Evolutionary conservation across 805 yeast species (phyloP).

Genomic region (Nakazawaea peltata): DNA sequence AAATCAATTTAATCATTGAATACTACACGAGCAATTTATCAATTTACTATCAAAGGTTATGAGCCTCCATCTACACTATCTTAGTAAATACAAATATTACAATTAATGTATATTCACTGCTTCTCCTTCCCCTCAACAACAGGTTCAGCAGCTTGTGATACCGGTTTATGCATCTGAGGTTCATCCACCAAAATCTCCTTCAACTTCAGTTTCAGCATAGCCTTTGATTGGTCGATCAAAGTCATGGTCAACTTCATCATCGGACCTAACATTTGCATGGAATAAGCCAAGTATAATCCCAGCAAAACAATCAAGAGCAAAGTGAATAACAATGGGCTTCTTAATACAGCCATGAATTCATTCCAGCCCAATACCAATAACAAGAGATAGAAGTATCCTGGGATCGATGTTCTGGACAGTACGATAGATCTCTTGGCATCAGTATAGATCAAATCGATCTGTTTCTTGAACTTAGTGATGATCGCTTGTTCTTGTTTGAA

Average conservation of each 20-base stretch:
- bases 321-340: slow-evolving; percentile 79
- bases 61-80: too few species aligned
- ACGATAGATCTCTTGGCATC: slow-evolving; percentile 87
- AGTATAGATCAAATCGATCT: slow-evolving; percentile 69
- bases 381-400: slow-evolving; percentile 70
- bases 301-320: slow-evolving; percentile 50
- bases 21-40: too few species aligned
- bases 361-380: slow-evolving; percentile 87
- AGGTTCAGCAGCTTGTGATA: too few species aligned
- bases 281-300: slow-evolving; percentile 58
- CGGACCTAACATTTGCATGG: slow-evolving; percentile 70
- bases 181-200: slow-evolving; percentile 54
- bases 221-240: slow-evolving; percentile 47
- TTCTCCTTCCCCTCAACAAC: too few species aligned
- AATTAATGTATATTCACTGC: too few species aligned
- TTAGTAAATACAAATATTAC: too few species aligned
- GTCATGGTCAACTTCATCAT: slow-evolving; percentile 51
- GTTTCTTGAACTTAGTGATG: slow-evolving; percentile 54
- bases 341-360: slow-evolving; percentile 79
- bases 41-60: too few species aligned
- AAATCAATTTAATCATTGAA: too few species aligned
- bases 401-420: slow-evolving; percentile 71
- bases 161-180: too few species aligned
- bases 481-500: slow-evolving; percentile 51
- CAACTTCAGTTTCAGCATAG: slow-evolving; percentile 51